Evolutionary conservation across 768 basidiomycete genomes (phyloP), one percentile per base, ranked within the genome.

Genomic region (Tricholoma terreum): DNA sequence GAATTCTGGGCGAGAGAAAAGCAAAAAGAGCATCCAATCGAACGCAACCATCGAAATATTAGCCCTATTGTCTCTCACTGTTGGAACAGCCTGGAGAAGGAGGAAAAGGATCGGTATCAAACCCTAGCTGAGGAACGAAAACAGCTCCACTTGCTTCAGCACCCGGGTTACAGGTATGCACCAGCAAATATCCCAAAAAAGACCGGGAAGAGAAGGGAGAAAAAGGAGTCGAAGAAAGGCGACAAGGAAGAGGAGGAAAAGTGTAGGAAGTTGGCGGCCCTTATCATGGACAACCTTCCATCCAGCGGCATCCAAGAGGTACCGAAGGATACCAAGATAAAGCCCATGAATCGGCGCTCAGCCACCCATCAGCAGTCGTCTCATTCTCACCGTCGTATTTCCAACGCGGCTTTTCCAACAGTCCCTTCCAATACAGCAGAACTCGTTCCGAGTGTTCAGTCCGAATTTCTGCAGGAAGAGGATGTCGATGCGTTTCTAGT

Each of bases 11-110:
- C 79, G 3, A 73, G 75, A 60, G 75, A 81, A 33, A 79, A 81
- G 62, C 68, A 79, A 24, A 82, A 82, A 59, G 70, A 71, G 4
- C 60, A 70, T 17, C 76, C 70, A 33, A 75, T 80, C 58, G 84
- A 86, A 69, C 78, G 76, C 58, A 81, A 88, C 62, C 88, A 90
- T 65, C 81, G 85, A 61, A 76, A 85, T 57, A 82, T 91, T 60
- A 85, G 83, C 54, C 77, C 82, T 54, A 82, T 87, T 40, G 86
- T 86, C 1, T 87, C 82, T 10, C 64, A 76, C 17, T 78, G 78
- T 61, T 92, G 90, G 90, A 78, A 76, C 42, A 70, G 73, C 36
- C 74, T 88, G 12, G 67, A 70, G 14, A 68, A 69, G 0, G 75
- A 70, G 24, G 74, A 78, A 59, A 76, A 73, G 14, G 67, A 62